Evolutionary conservation across 441 rosid genomes (phyloP).

Genomic region (Adansonia madagascariensis): DNA sequence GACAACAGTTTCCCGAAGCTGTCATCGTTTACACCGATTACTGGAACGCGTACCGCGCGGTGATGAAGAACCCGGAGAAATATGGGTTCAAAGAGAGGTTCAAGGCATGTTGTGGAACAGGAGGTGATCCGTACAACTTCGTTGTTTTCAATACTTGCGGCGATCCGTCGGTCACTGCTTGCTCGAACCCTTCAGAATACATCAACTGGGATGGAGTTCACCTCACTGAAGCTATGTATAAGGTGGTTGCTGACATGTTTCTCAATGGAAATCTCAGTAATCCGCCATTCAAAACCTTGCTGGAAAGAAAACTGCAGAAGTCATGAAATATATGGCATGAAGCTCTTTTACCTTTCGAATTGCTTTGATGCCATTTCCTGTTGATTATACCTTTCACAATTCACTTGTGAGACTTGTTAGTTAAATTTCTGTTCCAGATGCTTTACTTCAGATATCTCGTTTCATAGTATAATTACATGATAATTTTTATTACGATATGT

Average conservation of each 20-base stretch:
- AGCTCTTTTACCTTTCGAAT: neutral
- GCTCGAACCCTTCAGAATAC: constrained; percentile 59
- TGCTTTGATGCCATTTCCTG: neutral
- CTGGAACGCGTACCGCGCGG: constrained; percentile 69
- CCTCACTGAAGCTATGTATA: constrained; percentile 86
- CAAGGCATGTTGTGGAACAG: constrained; percentile 82
- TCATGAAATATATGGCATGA: neutral
- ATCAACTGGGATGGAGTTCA: constrained; percentile 98
- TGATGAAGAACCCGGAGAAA: constrained; percentile 50
- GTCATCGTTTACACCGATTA: constrained; percentile 69
- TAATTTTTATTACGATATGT: too few species aligned
- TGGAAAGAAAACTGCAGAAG: constrained; percentile 40
- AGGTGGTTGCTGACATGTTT: constrained; percentile 66
- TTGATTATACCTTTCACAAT: neutral
- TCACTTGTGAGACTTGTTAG: too few species aligned
- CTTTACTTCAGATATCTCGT: neutral
- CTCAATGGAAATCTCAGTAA: constrained; percentile 54
- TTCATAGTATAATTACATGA: neutral
- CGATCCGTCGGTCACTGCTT: constrained; percentile 41
- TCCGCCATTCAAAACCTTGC: constrained; percentile 60
- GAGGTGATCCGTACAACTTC: constrained; percentile 73
- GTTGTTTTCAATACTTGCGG: constrained; percentile 64
- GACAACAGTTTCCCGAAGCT: constrained; percentile 56
- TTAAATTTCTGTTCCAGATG: constrained; percentile 16
- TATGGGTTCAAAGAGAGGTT: constrained; percentile 72